Evolutionary conservation across 2,329 filamentous ascomycete genomes (phyloP), one percentile per base, ranked within the genome.

Genomic region (Aurifilum marmelostoma): DNA sequence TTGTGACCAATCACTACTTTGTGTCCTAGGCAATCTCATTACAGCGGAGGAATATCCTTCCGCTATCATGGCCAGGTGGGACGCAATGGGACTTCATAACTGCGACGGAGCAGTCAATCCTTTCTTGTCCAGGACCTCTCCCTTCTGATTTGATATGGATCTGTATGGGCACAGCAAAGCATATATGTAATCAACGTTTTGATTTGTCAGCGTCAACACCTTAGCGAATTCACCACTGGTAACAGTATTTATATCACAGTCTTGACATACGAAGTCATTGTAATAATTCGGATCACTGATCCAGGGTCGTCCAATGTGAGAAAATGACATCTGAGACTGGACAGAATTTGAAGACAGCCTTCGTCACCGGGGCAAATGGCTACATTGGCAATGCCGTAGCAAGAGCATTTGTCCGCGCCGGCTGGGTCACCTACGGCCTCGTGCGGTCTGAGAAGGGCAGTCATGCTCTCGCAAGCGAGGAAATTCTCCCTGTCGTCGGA

Each of bases 291-390:
- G n/a, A n/a, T n/a, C n/a, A n/a, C n/a, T n/a, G n/a, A n/a, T n/a
- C n/a, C 11, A n/a, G n/a, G 14, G 6, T 18, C 14, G 6, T 29
- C 8, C 14, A n/a, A 16, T n/a, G 16, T 1, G n/a, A 8, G 1
- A 50, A 11, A 27, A 68, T 67, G 65, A 27, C 43, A 11, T 34
- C 29, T 2, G 12, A n/a, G 34, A 21, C 24, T 37, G 29, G 3
- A 32, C 8, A 43, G 7, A 75, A 72, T 24, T 8, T 60, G 16
- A 75, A 72, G 34, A 79, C 77, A 1, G 82, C 80, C n/a, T 75
- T 85, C 8, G 78, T 85, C 32, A 83, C 80, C 2, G 83, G 83
- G 11, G 83, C 83, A 16, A 84, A 83, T 65, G 83, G 83, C 12
- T 85, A 83, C 73, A 81, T 85, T 54, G 83, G 83, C 47, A 78